Percentiles rank a stretch among this genome's conserved stretches.
phyloP scores from a whole-genome alignment of 108 stramenopile genomes.

The Conticribra guillardii region DNA sequence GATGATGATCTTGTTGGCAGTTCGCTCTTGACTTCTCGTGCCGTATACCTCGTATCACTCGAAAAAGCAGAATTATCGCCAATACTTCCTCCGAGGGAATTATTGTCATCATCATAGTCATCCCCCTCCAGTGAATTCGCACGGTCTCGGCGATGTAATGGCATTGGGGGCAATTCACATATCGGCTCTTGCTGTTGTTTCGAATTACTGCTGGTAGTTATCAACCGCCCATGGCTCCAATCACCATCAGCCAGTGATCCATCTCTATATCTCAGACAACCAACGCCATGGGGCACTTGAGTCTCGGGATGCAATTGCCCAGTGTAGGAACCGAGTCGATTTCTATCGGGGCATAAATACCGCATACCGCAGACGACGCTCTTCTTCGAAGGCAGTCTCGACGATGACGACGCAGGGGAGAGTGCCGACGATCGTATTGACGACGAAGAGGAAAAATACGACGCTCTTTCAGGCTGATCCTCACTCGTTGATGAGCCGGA shows the following conservation, averaged over 20 bases:
- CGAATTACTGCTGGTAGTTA: background rate
- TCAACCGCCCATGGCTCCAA: background rate
- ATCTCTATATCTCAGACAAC: background rate
- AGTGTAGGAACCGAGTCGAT: background rate
- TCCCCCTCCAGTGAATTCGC: background rate
- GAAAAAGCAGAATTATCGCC: background rate
- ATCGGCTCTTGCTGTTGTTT: background rate
- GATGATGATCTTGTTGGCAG: background rate
- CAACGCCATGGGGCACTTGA: background rate
- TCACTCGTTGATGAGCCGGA: background rate
- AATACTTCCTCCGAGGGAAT: background rate
- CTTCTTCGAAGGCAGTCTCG: background rate
- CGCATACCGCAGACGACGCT: background rate
- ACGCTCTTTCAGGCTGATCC: background rate
- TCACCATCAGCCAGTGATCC: background rate
- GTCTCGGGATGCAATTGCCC: background rate
- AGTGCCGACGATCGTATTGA: background rate
- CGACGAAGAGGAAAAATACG: background rate
- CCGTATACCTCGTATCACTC: background rate
- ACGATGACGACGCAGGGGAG: background rate
- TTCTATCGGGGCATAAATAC: background rate
- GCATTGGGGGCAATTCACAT: background rate
- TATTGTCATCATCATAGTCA: too few species aligned
- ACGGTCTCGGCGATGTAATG: background rate
- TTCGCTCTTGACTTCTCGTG: background rate